Evolutionary conservation across 2,329 filamentous ascomycete genomes (phyloP).

Genomic region (Phaeophleospora eucalypticola): DNA sequence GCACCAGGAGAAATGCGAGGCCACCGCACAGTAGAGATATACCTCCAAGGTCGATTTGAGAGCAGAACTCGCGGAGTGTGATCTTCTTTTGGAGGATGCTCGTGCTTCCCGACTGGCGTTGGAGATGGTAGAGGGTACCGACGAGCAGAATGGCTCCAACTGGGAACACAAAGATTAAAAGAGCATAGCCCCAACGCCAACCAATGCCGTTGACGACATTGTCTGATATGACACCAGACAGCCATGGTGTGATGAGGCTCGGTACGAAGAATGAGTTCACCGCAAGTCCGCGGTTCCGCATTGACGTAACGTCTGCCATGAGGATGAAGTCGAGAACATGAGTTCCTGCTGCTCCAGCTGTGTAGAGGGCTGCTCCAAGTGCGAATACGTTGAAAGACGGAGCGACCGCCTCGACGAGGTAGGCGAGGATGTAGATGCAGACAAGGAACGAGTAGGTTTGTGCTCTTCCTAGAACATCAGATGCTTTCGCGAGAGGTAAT

Average conservation of each 20-base stretch:
- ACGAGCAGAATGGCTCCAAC: constrained; percentile 36
- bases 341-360: constrained; percentile 38
- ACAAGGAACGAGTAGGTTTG: constrained; percentile 37
- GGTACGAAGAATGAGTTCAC: constrained; percentile 39
- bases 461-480: constrained; percentile 41
- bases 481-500: constrained; percentile 41
- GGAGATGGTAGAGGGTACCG: constrained; percentile 36
- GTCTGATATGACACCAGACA: constrained; percentile 41
- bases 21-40: constrained; percentile 47
- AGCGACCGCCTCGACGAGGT: constrained; percentile 38
- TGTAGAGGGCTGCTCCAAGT: constrained; percentile 36
- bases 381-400: constrained; percentile 36
- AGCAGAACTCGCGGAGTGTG: constrained; percentile 35
- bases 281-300: constrained; percentile 39
- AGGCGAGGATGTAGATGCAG: constrained; percentile 36
- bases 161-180: constrained; percentile 43
- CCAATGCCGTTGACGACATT: constrained; percentile 39
- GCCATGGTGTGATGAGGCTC: constrained; percentile 41
- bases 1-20: constrained; percentile 47
- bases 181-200: constrained; percentile 45
- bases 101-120: constrained; percentile 32
- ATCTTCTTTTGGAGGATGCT: constrained; percentile 28
- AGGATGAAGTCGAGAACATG: constrained; percentile 41
- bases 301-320: constrained; percentile 41
- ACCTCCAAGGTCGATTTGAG: constrained; percentile 35